Base-by-base conservation (phyloP, 2,329 filamentous ascomycete genomes). In the Epichloe sibirici region DNA sequence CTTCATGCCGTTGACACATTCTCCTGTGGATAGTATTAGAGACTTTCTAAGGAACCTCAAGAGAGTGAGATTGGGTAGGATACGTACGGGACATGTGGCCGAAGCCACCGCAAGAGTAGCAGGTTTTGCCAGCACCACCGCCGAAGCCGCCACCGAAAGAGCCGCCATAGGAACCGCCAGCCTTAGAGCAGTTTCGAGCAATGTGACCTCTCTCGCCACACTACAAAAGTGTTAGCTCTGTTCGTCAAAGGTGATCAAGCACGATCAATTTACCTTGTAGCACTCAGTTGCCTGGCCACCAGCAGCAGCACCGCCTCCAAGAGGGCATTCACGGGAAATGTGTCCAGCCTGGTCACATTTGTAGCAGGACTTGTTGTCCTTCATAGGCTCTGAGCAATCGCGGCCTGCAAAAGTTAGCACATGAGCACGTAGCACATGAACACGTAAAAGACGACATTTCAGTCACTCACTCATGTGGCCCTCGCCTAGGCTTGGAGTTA, bases 1-100 rank as follows among this genome's bases (percentile, higher is more conserved):
- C 80, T 97, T 97, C 79, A 94, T 91, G 65, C 93, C 93, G 72
- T 97, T 94, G 64, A 91, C 94, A 75, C 93, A 98, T 74, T 97
- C 93, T 62, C 81, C 79, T 82, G 53, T 21, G 48, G n/a, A 17
- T 48, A 48, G 48, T 47, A 64, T 58, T 64, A 62, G 44, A n/a
- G n/a, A 25, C n/a, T 5, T 6, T 15, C 4, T 15, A 8, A 5
- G 13, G n/a, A 15, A 4, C 25, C n/a, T 31, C 17, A n/a, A 21
- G 17, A 21, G 8, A 13, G 15, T 5, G 8, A 5, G 34, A 7
- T 13, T 13, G n/a, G 17, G 12, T 8, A 31, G 15, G 5, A 8
- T 28, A 77, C 79, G 65, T 68, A 78, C 90, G 86, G 68, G 88
- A 90, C 86, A 95, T 91, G 78, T 98, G 93, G 66, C 91, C 91